phyloP scores from a whole-genome alignment of 192 early-diverging fungal genomes.

The Geranomyces michiganensis region DNA sequence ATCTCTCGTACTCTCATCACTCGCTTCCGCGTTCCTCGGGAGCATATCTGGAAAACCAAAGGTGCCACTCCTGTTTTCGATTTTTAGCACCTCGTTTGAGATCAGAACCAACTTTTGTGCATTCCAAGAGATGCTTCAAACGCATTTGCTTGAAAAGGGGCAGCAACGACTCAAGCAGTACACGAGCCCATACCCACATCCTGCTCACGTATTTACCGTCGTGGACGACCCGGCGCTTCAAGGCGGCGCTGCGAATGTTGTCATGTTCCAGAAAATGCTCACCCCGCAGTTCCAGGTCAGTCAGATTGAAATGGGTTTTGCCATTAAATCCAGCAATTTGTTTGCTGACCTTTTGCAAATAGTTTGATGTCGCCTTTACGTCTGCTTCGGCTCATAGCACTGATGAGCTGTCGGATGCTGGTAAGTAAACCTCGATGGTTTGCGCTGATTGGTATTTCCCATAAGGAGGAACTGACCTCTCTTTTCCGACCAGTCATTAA shows the following conservation, averaged over 20 bases:
- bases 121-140: constrained; percentile 3
- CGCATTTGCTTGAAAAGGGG: neutral
- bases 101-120: too few species aligned
- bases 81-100: too few species aligned
- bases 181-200: constrained; percentile 12
- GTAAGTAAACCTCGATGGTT: constrained; percentile 14
- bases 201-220: constrained; percentile 36
- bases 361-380: constrained; percentile 60
- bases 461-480: too few species aligned
- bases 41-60: constrained; percentile 55
- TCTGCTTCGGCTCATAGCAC: constrained; percentile 39
- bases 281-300: constrained; percentile 56
- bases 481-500: neutral
- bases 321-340: too few species aligned
- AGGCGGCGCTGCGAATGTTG: constrained; percentile 49
- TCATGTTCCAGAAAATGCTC: constrained; percentile 68
- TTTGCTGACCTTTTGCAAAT: constrained; percentile 30
- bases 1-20: constrained; percentile 1
- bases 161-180: constrained; percentile 6
- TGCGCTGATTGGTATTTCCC: too few species aligned
- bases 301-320: too few species aligned
- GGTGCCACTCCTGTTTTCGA: too few species aligned
- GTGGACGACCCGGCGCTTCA: constrained; percentile 25
- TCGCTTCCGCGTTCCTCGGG: constrained; percentile 22
- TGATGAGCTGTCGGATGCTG: neutral